Conservation (phyloP, 345 rosid species). For the Toxicodendron radicans region DNA sequence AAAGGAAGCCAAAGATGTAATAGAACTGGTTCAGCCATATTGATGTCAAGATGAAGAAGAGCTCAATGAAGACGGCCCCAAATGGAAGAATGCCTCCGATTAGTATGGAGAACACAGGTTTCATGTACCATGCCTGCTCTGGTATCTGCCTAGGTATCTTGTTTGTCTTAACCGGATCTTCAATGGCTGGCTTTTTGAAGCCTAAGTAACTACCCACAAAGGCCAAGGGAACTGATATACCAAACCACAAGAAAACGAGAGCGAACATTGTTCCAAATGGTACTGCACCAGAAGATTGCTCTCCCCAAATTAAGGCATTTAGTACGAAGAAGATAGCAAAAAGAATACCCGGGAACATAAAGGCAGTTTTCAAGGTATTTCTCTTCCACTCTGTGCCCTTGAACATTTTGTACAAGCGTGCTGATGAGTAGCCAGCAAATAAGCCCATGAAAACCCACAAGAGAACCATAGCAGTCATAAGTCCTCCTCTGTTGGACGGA, state of each 20-base stretch:
- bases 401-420: conserved; percentile 90
- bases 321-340: conserved; percentile 80
- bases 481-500: conserved; percentile 98
- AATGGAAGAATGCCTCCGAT: conserved; percentile 97
- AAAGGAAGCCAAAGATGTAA: conserved; percentile 98
- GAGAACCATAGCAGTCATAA: conserved; percentile 98
- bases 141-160: conserved; percentile 94
- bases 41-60: conserved; percentile 93
- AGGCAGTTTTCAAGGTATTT: conserved; percentile 86
- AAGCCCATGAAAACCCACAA: conserved; percentile 98
- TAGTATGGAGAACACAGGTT: conserved; percentile 84
- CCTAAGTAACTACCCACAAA: conserved; percentile 95
- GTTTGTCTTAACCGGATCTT: conserved; percentile 92
- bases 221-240: conserved; percentile 94
- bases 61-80: conserved; percentile 96
- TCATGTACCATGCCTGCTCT: conserved; percentile 98
- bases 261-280: conserved; percentile 99
- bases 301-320: conserved; percentile 92
- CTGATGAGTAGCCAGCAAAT: conserved; percentile 89
- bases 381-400: conserved; percentile 96
- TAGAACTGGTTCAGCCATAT: conserved; percentile 99
- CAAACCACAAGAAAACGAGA: conserved; percentile 93
- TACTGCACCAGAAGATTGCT: conserved; percentile 92
- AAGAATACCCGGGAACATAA: conserved; percentile 91
- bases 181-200: conserved; percentile 86